These are phyloP conservation scores for Balakata baccata DNA, from an alignment of 345 rosid species.

Conservation along the genomic window DNA sequence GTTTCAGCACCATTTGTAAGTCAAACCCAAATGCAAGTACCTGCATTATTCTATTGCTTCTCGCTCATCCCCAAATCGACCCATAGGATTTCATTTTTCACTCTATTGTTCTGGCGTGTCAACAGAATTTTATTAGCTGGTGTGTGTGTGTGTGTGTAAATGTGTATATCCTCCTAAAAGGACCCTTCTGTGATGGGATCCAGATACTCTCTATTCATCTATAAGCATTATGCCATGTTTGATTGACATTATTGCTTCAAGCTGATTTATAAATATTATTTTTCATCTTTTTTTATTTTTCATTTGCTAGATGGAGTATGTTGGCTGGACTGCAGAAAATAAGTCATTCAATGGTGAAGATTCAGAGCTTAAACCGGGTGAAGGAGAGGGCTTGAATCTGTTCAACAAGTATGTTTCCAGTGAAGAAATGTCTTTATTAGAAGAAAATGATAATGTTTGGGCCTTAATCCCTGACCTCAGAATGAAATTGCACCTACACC, in stretches of 20 bases:
- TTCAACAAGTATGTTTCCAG: constrained; percentile 26
- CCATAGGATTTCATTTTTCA: too few relatives aligned
- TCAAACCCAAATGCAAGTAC: constrained; percentile 21
- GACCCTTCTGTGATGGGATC: too few relatives aligned
- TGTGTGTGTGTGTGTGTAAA: too few relatives aligned
- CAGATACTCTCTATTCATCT: too few relatives aligned
- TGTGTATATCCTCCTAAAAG: too few relatives aligned
- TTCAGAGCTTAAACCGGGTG: constrained; percentile 25
- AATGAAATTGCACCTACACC: constrained; percentile 66
- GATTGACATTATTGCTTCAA: background rate
- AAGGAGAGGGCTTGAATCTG: constrained; percentile 29
- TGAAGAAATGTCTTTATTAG: constrained; percentile 28
- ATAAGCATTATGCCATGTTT: background rate
- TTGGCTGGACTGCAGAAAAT: constrained; percentile 42
- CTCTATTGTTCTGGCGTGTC: too few relatives aligned
- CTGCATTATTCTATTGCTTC: background rate
- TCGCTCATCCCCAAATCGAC: background rate
- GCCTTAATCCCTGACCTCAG: constrained; percentile 69
- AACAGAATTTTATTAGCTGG: too few relatives aligned
- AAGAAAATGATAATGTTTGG: constrained; percentile 73
- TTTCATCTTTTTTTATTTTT: background rate
- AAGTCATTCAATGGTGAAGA: constrained; percentile 35
- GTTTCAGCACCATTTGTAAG: constrained; percentile 85
- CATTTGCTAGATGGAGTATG: constrained; percentile 39
- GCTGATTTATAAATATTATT: constrained; percentile 4